phyloP scores from a whole-genome alignment of 2,329 filamentous ascomycete genomes.

The Alternaria gaisen region DNA sequence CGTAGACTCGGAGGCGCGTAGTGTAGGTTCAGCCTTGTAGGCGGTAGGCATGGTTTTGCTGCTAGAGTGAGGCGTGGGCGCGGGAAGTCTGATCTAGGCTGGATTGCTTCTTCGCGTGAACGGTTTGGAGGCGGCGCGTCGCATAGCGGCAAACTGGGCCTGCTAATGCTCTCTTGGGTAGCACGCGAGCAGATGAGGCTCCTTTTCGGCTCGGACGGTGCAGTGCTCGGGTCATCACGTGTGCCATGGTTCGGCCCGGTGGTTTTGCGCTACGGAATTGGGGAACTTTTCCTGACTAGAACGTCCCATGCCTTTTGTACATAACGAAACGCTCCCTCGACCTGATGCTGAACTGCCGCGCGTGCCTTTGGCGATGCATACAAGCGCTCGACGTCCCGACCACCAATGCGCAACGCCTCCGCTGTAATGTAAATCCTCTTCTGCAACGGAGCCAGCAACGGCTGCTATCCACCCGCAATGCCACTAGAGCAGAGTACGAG shows the following conservation, averaged over 20 bases:
- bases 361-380: conserved; percentile 55
- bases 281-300: conserved; percentile 27
- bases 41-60: conserved; percentile 8
- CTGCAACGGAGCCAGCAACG: conserved; percentile 29
- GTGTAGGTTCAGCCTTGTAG: conserved; percentile 25
- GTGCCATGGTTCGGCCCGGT: conserved; percentile 19
- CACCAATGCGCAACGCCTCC: conserved; percentile 29
- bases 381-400: conserved; percentile 51
- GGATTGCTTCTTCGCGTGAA: conserved; percentile 30
- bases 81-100: conserved; percentile 35
- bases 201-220: conserved; percentile 2
- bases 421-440: conserved; percentile 31
- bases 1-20: conserved; percentile 25
- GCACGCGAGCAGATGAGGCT: conserved; percentile 13
- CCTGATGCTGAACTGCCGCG: conserved; percentile 57
- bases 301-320: conserved; percentile 14
- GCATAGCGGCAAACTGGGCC: conserved; percentile 18
- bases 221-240: conserved; percentile 25
- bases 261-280: conserved; percentile 14
- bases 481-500: conserved; percentile 14
- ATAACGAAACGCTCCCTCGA: conserved; percentile 20
- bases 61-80: conserved; percentile 17
- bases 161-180: conserved; percentile 11
- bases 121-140: conserved; percentile 20
- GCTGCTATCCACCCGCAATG: conserved; percentile 22